Evolutionary conservation across 352 stramenopile species (phyloP), one percentile per base, ranked within the genome.

Genomic region (Globisporangium mamillatum): DNA sequence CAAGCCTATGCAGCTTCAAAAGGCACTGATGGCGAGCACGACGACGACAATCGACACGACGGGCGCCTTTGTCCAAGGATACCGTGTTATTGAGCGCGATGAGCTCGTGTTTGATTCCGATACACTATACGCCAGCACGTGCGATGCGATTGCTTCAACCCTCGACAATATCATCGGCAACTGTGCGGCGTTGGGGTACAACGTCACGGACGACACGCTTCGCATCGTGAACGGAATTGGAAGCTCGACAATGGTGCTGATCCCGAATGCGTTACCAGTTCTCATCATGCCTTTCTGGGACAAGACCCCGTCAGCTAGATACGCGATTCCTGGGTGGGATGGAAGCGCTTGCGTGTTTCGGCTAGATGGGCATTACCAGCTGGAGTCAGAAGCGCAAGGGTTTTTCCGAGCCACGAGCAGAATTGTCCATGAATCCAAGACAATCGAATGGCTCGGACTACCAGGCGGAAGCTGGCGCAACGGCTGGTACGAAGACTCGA

Each of bases 331-430:
- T 0, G 68, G 68, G 0, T 58, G 59, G 22, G 68, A 80, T 48
- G 75, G 75, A 14, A 68, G 59, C 12, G 73, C 75, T 12, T 82
- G 75, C 53, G 63, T 75, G 1, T 71, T 82, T 59, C 68, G 63
- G 0, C 64, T 82, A 1, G 25, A 64, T 8, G 73, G 70, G 0
- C 65, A 57, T n/a, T 77, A 73, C 50, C 58, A 73, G 16, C 29
- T 48, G 14, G 24, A 61, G 16, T 59, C 67, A 12, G 20, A 64
- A 38, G 65, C 57, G 3, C 52, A 25, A 34, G 48, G 63, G 6
- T 41, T 67, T 34, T 54, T 79, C n/a, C 60, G 61, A 14, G 70
- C 65, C 10, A 64, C 70, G 1, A 56, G 22, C 12, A 63, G 70
- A 48, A 48, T 20, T 10, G 12, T 73, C 24, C 67, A 64, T 0